These are phyloP conservation scores for Cryptosporidium sp. DNA, from an alignment of 169 alveolate genomes.

Conservation along the genomic window DNA sequence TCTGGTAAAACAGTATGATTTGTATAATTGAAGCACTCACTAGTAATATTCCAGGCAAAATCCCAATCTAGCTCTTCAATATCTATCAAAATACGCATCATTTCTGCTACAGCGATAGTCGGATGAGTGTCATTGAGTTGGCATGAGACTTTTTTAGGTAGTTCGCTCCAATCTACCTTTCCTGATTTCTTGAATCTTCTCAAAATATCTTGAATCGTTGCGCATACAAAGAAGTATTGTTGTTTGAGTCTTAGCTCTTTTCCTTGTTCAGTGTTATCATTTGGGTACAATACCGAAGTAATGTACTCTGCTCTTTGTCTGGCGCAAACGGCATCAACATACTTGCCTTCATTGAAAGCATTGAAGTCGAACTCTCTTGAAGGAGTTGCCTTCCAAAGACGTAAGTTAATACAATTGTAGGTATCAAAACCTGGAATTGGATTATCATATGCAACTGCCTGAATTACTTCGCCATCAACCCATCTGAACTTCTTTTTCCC, in stretches of 20 bases:
- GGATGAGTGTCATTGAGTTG: constrained; percentile 97
- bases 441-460: constrained; percentile 96
- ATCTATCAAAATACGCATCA: constrained; percentile 93
- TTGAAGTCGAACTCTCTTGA: constrained; percentile 92
- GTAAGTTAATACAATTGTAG: constrained; percentile 91
- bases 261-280: constrained; percentile 92
- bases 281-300: constrained; percentile 96
- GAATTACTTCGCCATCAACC: constrained; percentile 94
- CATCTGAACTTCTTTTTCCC: constrained; percentile 87
- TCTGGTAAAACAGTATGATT: constrained; percentile 98
- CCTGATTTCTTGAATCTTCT: constrained; percentile 89
- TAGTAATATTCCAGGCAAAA: constrained; percentile 91
- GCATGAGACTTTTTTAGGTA: constrained; percentile 88
- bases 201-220: constrained; percentile 92
- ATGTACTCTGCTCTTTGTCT: constrained; percentile 93
- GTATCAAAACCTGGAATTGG: constrained; percentile 97
- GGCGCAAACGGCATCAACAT: constrained; percentile 89
- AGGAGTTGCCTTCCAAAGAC: constrained; percentile 94
- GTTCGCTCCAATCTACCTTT: constrained; percentile 89
- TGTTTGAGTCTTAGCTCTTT: constrained; percentile 94
- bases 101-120: constrained; percentile 94
- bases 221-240: constrained; percentile 95
- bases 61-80: constrained; percentile 90
- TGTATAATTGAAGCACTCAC: constrained; percentile 91
- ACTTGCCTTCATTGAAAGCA: constrained; percentile 92